These are phyloP conservation scores for Trichomonas tenax DNA, from an alignment of 208 protist genomes.

Conservation along the genomic window DNA sequence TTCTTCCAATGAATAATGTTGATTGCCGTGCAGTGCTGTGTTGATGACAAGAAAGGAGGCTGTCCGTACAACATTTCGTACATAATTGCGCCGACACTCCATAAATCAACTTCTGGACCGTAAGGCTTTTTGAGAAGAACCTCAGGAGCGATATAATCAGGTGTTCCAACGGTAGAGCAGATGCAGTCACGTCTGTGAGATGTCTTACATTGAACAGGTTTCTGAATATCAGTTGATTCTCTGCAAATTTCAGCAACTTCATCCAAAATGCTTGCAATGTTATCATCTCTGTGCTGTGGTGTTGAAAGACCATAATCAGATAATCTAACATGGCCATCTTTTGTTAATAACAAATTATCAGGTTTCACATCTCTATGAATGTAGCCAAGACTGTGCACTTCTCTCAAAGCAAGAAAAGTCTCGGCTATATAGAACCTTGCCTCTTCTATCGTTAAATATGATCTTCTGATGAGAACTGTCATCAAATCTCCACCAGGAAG, in stretches of 20 bases:
- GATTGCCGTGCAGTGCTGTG: neutral
- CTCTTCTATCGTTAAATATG: constrained; percentile 46
- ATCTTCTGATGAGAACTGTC: constrained; percentile 47
- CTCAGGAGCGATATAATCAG: constrained; percentile 59
- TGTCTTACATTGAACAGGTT: neutral
- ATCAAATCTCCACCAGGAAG: constrained; percentile 57
- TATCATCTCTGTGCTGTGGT: neutral
- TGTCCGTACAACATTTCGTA: constrained; percentile 55
- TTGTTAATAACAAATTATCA: constrained; percentile 31
- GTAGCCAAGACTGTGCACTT: constrained; percentile 44
- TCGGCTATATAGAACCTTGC: constrained; percentile 55
- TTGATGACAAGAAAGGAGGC: neutral
- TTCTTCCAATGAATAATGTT: neutral
- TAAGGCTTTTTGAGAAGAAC: constrained; percentile 46
- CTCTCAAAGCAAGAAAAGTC: constrained; percentile 46
- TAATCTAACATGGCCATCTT: constrained; percentile 39
- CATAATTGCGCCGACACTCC: constrained; percentile 51
- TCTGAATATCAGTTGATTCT: too few species aligned
- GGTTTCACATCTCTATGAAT: constrained; percentile 48
- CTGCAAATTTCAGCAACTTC: neutral
- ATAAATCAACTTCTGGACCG: constrained; percentile 53
- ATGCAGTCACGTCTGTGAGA: neutral
- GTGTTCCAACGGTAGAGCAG: constrained; percentile 51
- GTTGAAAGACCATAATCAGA: constrained; percentile 38
- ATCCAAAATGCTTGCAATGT: neutral